Base-by-base conservation (phyloP, 805 yeast genomes). In the Kuraishia capsulata region DNA sequence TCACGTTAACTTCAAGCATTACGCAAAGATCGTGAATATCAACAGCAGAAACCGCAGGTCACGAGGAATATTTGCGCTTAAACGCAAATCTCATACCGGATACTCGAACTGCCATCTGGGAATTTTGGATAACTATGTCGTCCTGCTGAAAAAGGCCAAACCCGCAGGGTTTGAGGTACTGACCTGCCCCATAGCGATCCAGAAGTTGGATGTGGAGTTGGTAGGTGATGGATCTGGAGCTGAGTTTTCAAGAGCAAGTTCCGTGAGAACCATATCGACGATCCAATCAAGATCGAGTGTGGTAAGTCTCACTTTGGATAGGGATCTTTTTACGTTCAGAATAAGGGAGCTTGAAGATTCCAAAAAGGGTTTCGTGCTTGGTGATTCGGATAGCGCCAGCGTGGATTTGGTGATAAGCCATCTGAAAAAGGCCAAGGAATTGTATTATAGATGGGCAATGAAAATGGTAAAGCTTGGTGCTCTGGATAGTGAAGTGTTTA, bases 101-200 rank as follows among this genome's bases (percentile, higher is more conserved):
- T 67, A 82, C 30, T 59, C 64, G 5, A 62, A 69, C 0, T 57
- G 64, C 1, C 65, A 73, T 45, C 48, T 82, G 19, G 73, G 84
- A 16, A 57, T 86, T 21, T 57, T 86, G 38, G 95, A 86, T 51
- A 83, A 86, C 49, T 83, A 68, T 47, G 57, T 86, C 33, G 51
- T 86, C 24, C 69, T 86, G 16, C 24, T 34, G 17, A 16, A 25
- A 23, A 16, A 11, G 16, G n/a, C 30, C 21, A 34, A 34, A 19
- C 28, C 30, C 39, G 35, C 49, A 28, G 48, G 46, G 14, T 66
- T 52, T 34, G 67, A 66, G 44, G 67, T 78, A 0, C 51, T 64
- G 9, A 85, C 78, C 47, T 65, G 64, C 33, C 85, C 86, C 1
- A 72, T 78, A 8, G 80, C 83, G 0, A 63, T 76, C 5, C 31